Percentiles rank a stretch among this genome's conserved stretches.
Evolutionary conservation across 1,139 yeast genomes (phyloP).

Genomic region (Blastobotrys ciferrii): DNA sequence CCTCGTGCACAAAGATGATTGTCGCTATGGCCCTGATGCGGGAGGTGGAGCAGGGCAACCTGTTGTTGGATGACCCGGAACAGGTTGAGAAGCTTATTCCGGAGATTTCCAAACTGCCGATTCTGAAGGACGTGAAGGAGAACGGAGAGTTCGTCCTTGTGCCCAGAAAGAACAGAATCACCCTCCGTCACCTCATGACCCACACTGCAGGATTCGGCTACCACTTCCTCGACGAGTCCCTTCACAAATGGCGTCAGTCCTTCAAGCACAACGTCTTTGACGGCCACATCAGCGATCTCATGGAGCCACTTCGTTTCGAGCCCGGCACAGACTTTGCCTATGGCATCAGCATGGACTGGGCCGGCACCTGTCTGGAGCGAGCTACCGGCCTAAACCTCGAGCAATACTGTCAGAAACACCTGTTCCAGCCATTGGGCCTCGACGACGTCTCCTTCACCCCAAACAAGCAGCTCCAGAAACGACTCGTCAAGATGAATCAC

Average conservation of each 20-base stretch:
- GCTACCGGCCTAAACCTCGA: slow-evolving; percentile 2
- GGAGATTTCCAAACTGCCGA: slow-evolving; percentile 36
- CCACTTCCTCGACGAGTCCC: slow-evolving; percentile 33
- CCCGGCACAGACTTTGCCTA: slow-evolving; percentile 6
- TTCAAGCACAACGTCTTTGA: slow-evolving; percentile 4
- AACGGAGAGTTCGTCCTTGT: slow-evolving; percentile 35
- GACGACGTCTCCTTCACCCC: slow-evolving; percentile 5
- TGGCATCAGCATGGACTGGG: slow-evolving; percentile 8
- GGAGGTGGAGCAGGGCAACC: slow-evolving; percentile 46
- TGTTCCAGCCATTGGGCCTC: slow-evolving; percentile 3
- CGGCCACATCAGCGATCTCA: slow-evolving; percentile 2
- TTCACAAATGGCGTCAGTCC: slow-evolving; percentile 11
- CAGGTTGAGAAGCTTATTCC: slow-evolving; percentile 31
- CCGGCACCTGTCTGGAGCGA: slow-evolving; percentile 5
- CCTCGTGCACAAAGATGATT: slow-evolving; percentile 50
- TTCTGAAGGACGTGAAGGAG: slow-evolving; percentile 42
- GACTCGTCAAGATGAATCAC: slow-evolving; percentile 7
- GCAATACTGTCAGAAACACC: slow-evolving; percentile 1
- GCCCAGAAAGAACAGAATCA: slow-evolving; percentile 40
- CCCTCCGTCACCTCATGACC: slow-evolving; percentile 48
- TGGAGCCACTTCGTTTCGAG: slow-evolving; percentile 3
- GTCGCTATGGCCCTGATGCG: slow-evolving; percentile 49
- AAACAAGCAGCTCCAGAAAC: slow-evolving; percentile 4
- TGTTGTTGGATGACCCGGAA: slow-evolving; percentile 42
- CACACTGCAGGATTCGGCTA: slow-evolving; percentile 43